A percentile compares a stretch with the other conserved stretches of the same genome.
Evolutionary conservation across 768 basidiomycete genomes (phyloP).

Genomic region (Russula sp.): DNA sequence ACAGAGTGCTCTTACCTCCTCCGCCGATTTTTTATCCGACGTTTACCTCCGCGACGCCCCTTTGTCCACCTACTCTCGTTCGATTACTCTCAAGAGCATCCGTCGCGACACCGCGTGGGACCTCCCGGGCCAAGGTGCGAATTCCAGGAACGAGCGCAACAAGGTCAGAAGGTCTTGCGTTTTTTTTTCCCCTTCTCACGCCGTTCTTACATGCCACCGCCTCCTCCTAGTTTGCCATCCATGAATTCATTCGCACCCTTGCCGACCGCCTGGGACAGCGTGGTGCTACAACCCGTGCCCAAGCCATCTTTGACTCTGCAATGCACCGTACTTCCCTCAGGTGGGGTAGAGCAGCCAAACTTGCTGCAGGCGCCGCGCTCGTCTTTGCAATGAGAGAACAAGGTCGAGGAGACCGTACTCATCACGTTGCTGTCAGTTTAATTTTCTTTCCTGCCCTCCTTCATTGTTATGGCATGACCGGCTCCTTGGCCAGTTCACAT

Average conservation of each 20-base stretch:
- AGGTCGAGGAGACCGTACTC: constrained; percentile 59
- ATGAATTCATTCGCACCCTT: constrained; percentile 55
- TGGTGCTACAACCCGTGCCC: constrained; percentile 60
- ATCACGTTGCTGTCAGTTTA: constrained; percentile 52
- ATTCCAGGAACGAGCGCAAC: constrained; percentile 59
- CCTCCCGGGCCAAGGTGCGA: constrained; percentile 59
- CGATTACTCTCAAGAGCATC: constrained; percentile 41
- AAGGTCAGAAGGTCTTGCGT: constrained; percentile 37
- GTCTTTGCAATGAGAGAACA: constrained; percentile 68
- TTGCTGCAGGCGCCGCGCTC: constrained; percentile 62
- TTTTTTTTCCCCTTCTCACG: constrained; percentile 14
- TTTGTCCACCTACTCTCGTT: constrained; percentile 24
- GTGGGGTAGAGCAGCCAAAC: constrained; percentile 72
- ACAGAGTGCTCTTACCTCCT: constrained; percentile 53
- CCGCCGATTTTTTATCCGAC: constrained; percentile 34
- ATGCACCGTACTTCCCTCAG: constrained; percentile 51
- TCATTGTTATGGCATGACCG: not conserved
- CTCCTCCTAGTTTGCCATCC: constrained; percentile 49
- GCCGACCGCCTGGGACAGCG: constrained; percentile 52
- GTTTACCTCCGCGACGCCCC: constrained; percentile 32
- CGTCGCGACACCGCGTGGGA: constrained; percentile 51
- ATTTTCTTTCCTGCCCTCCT: not conserved
- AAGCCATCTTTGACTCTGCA: constrained; percentile 61
- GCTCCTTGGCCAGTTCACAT: not conserved
- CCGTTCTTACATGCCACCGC: constrained; percentile 2